phyloP scores from a whole-genome alignment of 495 filamentous ascomycete species.

The Parathielavia appendiculata region DNA sequence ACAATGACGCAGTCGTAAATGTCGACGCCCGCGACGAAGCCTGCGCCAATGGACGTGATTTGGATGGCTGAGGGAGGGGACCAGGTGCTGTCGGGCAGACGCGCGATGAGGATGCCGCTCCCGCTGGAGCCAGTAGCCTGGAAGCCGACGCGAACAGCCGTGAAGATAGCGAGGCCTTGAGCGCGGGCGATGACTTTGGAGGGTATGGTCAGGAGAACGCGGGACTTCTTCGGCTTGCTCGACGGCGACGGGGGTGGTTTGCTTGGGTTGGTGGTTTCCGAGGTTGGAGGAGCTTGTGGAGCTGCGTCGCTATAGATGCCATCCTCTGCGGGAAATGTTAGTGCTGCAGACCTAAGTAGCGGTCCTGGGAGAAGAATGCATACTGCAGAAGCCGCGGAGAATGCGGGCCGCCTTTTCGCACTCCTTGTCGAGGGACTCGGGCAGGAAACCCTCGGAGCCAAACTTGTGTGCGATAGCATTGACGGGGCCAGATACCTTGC shows the following conservation, averaged over 20 bases:
- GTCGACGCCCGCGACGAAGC: constrained; percentile 73
- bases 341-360: background rate
- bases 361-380: background rate
- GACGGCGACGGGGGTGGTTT: constrained; percentile 6
- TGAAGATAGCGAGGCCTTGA: constrained; percentile 77
- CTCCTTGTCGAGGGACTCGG: constrained; percentile 73
- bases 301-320: constrained; percentile 30
- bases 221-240: constrained; percentile 25
- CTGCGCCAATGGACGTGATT: constrained; percentile 68
- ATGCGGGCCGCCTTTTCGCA: constrained; percentile 83
- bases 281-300: constrained; percentile 1
- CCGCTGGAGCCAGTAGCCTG: constrained; percentile 74
- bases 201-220: constrained; percentile 63
- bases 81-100: constrained; percentile 68
- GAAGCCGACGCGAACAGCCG: constrained; percentile 73
- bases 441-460: constrained; percentile 65
- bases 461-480: constrained; percentile 62
- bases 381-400: constrained; percentile 71
- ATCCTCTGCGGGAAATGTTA: constrained; percentile 22
- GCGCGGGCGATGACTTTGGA: constrained; percentile 65
- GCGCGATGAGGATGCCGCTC: constrained; percentile 65
- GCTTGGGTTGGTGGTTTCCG: constrained; percentile 10
- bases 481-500: constrained; percentile 53
- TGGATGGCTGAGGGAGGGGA: constrained; percentile 71
- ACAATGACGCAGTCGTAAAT: constrained; percentile 83